phyloP scores from a whole-genome alignment of 1,139 yeast species.

The Groenewaldozyma sp. region DNA sequence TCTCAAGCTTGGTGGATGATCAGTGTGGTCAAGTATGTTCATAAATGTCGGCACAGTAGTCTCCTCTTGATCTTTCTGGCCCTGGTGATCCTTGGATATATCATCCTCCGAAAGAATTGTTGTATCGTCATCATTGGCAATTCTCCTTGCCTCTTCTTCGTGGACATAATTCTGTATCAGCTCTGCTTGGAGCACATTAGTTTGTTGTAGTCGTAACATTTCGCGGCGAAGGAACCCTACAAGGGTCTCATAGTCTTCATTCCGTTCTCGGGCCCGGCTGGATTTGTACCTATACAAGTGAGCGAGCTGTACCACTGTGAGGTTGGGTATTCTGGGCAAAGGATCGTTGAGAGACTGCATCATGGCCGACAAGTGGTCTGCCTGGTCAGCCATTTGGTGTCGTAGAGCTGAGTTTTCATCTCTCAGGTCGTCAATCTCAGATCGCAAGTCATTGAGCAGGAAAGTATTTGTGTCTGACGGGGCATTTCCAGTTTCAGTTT shows the following conservation, averaged over 20 bases:
- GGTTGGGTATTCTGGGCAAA: neutral
- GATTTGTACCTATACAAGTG: conserved; percentile 2
- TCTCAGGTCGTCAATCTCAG: neutral
- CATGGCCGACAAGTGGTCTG: neutral
- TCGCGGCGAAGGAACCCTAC: conserved; percentile 10
- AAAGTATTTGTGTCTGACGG: too few species aligned
- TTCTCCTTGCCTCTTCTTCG: too few species aligned
- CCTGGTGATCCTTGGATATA: too few species aligned
- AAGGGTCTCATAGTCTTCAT: conserved; percentile 13
- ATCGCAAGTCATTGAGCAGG: too few species aligned
- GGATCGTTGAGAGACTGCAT: neutral
- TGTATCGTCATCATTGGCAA: too few species aligned
- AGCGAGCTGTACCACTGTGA: conserved; percentile 2
- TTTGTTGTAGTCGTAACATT: conserved; percentile 2
- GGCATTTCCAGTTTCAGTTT: too few species aligned
- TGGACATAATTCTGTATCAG: neutral
- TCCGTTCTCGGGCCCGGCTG: conserved; percentile 9
- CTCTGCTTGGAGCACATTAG: neutral
- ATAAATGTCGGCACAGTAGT: too few species aligned
- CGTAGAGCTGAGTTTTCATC: neutral
- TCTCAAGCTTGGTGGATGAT: conserved; percentile 1
- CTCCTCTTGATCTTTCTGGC: too few species aligned
- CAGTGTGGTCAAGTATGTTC: too few species aligned
- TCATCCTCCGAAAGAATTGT: too few species aligned
- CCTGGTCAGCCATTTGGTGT: neutral